These are phyloP conservation scores for Alternaria infectoria DNA, from an alignment of 2,329 filamentous ascomycete species.

Conservation along the genomic window DNA sequence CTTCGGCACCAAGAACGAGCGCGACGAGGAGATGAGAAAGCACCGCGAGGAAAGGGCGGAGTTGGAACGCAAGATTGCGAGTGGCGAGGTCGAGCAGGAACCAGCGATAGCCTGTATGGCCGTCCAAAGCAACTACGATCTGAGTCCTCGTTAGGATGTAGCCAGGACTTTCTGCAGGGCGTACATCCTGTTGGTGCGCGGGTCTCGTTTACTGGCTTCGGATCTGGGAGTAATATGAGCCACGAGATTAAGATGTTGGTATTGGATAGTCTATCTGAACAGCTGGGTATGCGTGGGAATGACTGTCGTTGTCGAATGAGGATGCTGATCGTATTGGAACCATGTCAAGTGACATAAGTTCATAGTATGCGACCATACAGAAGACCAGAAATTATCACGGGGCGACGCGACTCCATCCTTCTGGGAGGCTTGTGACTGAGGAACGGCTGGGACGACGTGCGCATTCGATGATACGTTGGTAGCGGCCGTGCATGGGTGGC, in stretches of 20 bases:
- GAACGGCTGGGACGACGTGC: background rate
- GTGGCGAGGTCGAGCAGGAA: background rate
- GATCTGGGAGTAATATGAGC: background rate
- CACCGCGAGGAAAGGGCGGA: background rate
- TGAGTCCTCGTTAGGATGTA: slow-evolving; percentile 22
- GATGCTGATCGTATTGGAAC: background rate
- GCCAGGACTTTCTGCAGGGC: background rate
- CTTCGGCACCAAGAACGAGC: slow-evolving; percentile 7
- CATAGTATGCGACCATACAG: background rate
- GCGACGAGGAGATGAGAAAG: background rate
- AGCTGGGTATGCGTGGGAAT: background rate
- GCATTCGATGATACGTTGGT: background rate
- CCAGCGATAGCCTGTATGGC: background rate
- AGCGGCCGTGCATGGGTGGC: background rate
- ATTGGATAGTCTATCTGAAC: fast-evolving
- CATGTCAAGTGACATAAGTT: background rate
- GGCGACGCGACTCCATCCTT: background rate
- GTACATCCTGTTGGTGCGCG: background rate
- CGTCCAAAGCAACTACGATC: slow-evolving; percentile 3
- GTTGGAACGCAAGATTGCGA: background rate
- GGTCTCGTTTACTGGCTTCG: background rate
- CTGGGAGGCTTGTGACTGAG: background rate
- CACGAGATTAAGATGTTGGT: background rate
- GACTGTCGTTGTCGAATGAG: background rate
- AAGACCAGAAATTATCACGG: background rate